Conservation (phyloP, 2,329 filamentous ascomycete species). For the Cladosporium sp. region DNA sequence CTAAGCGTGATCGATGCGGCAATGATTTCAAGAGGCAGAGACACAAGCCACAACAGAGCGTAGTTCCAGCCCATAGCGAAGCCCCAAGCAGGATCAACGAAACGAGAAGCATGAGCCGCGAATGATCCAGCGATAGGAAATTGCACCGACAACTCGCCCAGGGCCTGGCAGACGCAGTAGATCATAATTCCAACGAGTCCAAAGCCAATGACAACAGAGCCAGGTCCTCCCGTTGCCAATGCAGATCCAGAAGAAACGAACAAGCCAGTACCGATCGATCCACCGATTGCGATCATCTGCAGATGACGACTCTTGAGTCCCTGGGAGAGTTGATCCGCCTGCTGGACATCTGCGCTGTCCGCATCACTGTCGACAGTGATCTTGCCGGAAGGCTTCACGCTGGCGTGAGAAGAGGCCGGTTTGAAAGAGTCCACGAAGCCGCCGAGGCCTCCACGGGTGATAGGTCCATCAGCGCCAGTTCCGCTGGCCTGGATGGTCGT, state of each 20-base stretch:
- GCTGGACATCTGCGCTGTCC: constrained; percentile 24
- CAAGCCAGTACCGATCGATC: constrained; percentile 49
- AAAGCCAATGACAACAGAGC: constrained; percentile 33
- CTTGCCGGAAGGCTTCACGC: background rate
- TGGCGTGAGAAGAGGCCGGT: background rate
- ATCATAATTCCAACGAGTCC: constrained; percentile 41
- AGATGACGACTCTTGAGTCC: constrained; percentile 28
- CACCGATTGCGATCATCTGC: constrained; percentile 33
- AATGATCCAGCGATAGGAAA: constrained; percentile 40
- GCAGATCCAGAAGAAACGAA: constrained; percentile 51
- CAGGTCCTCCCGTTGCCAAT: constrained; percentile 47
- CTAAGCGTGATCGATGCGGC: constrained; percentile 25
- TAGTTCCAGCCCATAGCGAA: constrained; percentile 31
- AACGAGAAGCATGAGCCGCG: constrained; percentile 38
- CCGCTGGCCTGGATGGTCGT: background rate
- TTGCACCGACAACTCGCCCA: constrained; percentile 38
- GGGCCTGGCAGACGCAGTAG: constrained; percentile 38
- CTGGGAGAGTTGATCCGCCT: constrained; percentile 28
- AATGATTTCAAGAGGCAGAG: constrained; percentile 26
- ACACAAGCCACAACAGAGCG: constrained; percentile 23
- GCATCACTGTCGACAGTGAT: constrained; percentile 1
- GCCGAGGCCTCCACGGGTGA: background rate
- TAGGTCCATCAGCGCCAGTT: background rate
- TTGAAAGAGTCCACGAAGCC: constrained; percentile 12
- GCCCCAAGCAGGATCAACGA: constrained; percentile 39